These are phyloP conservation scores for Berkeleyomyces rouxiae DNA, from an alignment of 2,329 filamentous ascomycete species.

Conservation along the genomic window DNA sequence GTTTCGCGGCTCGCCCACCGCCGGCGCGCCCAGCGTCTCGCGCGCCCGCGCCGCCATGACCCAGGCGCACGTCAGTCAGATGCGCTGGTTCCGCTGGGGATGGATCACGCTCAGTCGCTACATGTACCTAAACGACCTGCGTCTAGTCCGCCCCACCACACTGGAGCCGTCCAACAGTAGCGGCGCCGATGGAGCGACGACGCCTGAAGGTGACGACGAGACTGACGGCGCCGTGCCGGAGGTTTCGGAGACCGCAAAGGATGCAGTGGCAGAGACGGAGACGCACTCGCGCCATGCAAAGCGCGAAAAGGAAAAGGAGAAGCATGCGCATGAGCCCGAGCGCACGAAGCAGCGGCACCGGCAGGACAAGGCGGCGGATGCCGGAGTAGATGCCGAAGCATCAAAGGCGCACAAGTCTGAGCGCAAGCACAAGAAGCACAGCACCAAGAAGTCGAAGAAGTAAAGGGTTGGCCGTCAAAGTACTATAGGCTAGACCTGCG, in stretches of 20 bases:
- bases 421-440: constrained; percentile 4
- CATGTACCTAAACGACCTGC: constrained; percentile 88
- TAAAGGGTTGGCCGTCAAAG: neutral
- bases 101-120: constrained; percentile 87
- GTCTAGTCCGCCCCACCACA: constrained; percentile 27
- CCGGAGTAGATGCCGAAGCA: neutral
- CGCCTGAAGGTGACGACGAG: neutral
- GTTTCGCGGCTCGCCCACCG: constrained; percentile 34
- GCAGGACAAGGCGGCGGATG: neutral
- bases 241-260: neutral
- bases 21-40: constrained; percentile 21
- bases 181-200: neutral
- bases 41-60: constrained; percentile 77
- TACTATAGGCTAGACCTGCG: neutral
- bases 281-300: neutral
- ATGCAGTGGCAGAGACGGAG: neutral
- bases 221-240: neutral
- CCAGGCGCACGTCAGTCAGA: constrained; percentile 78
- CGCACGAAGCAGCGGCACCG: neutral
- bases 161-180: neutral
- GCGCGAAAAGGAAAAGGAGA: constrained; percentile 10
- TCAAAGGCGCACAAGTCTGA: neutral
- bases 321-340: constrained; percentile 5
- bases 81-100: constrained; percentile 95
- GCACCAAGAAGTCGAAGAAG: constrained; percentile 5